These are phyloP conservation scores for Rutstroemia sp. DNA, from an alignment of 2,329 filamentous ascomycete species.

Conservation along the genomic window DNA sequence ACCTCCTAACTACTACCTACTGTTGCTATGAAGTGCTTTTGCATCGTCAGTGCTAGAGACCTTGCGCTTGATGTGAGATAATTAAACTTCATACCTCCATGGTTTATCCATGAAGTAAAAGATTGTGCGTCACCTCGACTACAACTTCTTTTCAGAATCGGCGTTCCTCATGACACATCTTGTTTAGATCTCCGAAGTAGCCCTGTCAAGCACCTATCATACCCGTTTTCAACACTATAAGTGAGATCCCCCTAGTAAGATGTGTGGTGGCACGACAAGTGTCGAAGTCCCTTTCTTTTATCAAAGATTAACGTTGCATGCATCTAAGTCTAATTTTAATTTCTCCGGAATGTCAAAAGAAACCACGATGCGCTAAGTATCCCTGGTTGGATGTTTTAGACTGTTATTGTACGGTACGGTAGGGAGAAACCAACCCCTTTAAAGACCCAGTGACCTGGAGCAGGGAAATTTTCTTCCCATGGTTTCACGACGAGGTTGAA, in stretches of 20 bases:
- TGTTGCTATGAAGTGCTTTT: background rate
- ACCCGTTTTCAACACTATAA: background rate
- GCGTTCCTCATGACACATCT: slow-evolving; percentile 5
- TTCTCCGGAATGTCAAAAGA: too few species aligned
- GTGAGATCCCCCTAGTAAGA: background rate
- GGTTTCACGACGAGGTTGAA: background rate
- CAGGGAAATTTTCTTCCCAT: background rate
- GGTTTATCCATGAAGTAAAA: background rate
- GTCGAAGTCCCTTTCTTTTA: background rate
- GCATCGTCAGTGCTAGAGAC: background rate
- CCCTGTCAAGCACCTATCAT: background rate
- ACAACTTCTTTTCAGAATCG: background rate
- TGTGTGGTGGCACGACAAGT: background rate
- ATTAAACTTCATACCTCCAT: background rate
- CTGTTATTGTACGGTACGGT: background rate
- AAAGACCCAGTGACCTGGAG: background rate
- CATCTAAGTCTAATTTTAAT: background rate
- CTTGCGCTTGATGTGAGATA: background rate
- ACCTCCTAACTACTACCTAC: background rate
- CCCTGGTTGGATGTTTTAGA: too few species aligned
- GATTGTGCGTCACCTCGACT: background rate
- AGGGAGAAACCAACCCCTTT: background rate
- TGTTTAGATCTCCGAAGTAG: slow-evolving; percentile 6
- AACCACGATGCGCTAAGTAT: too few species aligned
- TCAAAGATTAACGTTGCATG: slow-evolving; percentile 5